Evolutionary conservation across 2,329 filamentous ascomycete species (phyloP).

Genomic region (Blastomyces percursus): DNA sequence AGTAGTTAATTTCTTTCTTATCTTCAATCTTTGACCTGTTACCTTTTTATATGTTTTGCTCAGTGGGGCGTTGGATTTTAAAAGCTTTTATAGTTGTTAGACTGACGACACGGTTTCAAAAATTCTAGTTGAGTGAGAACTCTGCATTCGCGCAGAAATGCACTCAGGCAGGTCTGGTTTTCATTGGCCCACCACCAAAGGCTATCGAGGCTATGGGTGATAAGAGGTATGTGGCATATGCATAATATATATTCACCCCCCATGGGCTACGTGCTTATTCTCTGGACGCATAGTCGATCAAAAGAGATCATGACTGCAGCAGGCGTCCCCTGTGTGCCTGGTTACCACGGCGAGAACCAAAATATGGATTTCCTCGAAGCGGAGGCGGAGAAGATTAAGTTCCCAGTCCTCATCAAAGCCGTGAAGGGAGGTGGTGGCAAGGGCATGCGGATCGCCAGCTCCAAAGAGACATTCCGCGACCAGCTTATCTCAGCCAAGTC

Average conservation of each 20-base stretch:
- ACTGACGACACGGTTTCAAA: background rate
- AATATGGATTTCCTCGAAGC: slow-evolving; percentile 49
- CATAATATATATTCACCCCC: background rate
- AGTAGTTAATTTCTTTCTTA: slow-evolving; percentile 15
- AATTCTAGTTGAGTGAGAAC: slow-evolving; percentile 64
- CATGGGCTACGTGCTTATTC: background rate
- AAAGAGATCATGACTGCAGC: slow-evolving; percentile 96
- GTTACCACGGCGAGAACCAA: slow-evolving; percentile 85
- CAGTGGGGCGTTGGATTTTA: background rate
- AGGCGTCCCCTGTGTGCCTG: slow-evolving; percentile 92
- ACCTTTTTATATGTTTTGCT: background rate
- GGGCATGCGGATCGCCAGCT: slow-evolving; percentile 54
- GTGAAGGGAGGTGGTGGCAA: slow-evolving; percentile 58
- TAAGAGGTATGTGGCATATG: slow-evolving; percentile 50
- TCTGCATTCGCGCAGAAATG: slow-evolving; percentile 79
- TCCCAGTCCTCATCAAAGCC: slow-evolving; percentile 54
- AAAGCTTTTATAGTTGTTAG: background rate
- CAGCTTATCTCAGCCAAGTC: slow-evolving; percentile 54
- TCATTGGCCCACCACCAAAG: slow-evolving; percentile 77
- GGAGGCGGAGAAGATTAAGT: slow-evolving; percentile 62
- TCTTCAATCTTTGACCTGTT: background rate
- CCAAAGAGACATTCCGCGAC: slow-evolving; percentile 47
- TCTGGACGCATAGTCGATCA: slow-evolving; percentile 44
- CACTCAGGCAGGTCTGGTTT: slow-evolving; percentile 78
- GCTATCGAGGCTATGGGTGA: slow-evolving; percentile 80